Evolutionary conservation across 805 yeast species (phyloP).

Genomic region (Candida nanaspora): DNA sequence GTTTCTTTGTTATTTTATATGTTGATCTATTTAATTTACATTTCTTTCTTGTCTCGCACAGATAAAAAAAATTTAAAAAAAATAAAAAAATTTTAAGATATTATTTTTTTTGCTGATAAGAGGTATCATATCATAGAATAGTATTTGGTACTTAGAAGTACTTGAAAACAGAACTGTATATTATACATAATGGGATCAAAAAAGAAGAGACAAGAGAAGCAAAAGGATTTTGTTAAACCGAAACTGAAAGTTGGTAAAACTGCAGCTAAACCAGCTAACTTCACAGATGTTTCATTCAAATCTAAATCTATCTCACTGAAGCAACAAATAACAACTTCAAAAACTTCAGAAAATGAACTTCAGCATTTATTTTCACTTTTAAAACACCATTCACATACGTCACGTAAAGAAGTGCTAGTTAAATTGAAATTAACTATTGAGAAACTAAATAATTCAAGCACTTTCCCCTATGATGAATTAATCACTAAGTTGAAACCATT

Average conservation of each 20-base stretch:
- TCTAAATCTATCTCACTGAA: conserved; percentile 48
- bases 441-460: conserved; percentile 23
- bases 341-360: conserved; percentile 36
- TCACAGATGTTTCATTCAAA: conserved; percentile 80
- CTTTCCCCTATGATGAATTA: conserved; percentile 49
- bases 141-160: no score
- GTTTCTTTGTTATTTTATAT: no score
- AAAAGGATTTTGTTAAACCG: conserved; percentile 67
- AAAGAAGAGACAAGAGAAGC: conserved; percentile 55
- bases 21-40: no score
- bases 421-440: conserved; percentile 26
- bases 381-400: conserved; percentile 64
- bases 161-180: no score
- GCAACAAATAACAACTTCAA: conserved; percentile 23
- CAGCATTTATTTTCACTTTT: conserved; percentile 59
- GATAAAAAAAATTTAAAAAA: no score
- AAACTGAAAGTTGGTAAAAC: conserved; percentile 88
- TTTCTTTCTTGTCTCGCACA: no score
- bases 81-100: no score
- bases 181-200: conserved; percentile 45
- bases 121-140: no score
- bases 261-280: conserved; percentile 60
- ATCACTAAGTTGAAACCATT: conserved; percentile 54
- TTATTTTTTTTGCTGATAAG: no score
- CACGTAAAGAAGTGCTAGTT: conserved; percentile 64